phyloP scores from a whole-genome alignment of 495 filamentous ascomycete genomes.

The Penicillium antarcticum region DNA sequence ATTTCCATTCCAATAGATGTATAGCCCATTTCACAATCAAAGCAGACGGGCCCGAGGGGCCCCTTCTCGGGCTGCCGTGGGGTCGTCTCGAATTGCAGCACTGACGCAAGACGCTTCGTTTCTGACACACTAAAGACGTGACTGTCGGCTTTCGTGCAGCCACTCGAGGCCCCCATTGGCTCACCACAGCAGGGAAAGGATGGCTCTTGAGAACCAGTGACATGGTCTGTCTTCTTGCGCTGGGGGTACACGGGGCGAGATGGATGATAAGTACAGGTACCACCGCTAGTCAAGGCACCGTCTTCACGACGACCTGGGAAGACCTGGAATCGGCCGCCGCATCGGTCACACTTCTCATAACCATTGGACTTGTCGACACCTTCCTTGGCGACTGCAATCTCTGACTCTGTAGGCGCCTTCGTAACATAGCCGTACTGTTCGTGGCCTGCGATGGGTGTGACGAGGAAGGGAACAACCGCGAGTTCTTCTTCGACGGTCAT shows the following conservation, averaged over 20 bases:
- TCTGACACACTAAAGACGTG: slow-evolving; percentile 90
- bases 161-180: slow-evolving; percentile 60
- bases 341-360: slow-evolving; percentile 88
- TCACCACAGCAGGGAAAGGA: slow-evolving; percentile 77
- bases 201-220: slow-evolving; percentile 46
- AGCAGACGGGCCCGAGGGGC: slow-evolving; percentile 55
- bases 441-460: slow-evolving; percentile 57
- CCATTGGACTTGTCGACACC: slow-evolving; percentile 64
- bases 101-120: slow-evolving; percentile 67
- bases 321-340: slow-evolving; percentile 80
- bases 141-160: slow-evolving; percentile 63
- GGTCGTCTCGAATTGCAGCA: slow-evolving; percentile 77
- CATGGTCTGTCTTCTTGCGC: slow-evolving; percentile 42
- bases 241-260: slow-evolving; percentile 57
- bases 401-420: slow-evolving; percentile 53
- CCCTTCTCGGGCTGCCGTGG: slow-evolving; percentile 52
- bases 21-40: slow-evolving; percentile 98
- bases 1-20: slow-evolving; percentile 83
- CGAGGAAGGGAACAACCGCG: slow-evolving; percentile 53
- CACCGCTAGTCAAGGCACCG: slow-evolving; percentile 73
- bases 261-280: slow-evolving; percentile 74
- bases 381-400: slow-evolving; percentile 58
- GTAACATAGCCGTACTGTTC: slow-evolving; percentile 72
- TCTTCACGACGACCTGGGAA: slow-evolving; percentile 85
- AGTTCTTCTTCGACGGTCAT: slow-evolving; percentile 67